Base-by-base conservation (phyloP, 2,329 filamentous ascomycete genomes). In the Trichoderma sp. region DNA sequence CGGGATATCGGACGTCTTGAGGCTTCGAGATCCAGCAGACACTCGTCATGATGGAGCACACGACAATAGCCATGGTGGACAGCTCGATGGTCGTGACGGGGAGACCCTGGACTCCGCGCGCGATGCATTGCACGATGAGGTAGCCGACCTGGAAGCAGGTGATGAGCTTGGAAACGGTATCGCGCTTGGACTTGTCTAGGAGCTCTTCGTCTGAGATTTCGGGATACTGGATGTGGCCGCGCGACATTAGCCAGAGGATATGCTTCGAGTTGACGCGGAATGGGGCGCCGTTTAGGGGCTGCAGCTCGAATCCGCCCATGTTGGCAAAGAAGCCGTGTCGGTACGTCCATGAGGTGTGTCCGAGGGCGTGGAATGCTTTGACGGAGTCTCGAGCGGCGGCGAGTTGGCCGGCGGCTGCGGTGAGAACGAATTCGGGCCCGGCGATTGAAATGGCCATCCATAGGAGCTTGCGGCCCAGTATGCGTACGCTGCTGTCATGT, bases 311-410 rank as follows among this genome's bases (percentile, higher is more conserved):
- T 3, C 65, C 65, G 18, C 65, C 65, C 65, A 68, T 33, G 27
- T 67, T 67, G 6, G 65, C 65, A 12, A 56, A 68, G 29, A 68
- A 68, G 45, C 65, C 65, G 45, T 68, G 41, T 16, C 65, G 65
- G 27, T 68, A 56, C 8, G 65, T 68, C 41, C 65, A 56, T 2
- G 65, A 68, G 0, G 29, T 68, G n/a, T 68, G 65, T 27, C 65
- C 65, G n/a, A 68, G 65, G n/a, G 65, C 29, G 8, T 68, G 65
- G 18, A 68, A 68, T 9, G 41, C 35, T 6, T 66, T 66, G 24
- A 66, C 65, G 29, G 27, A 68, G 41, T 68, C 65, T 24, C 45
- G n/a, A 16, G 65, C 65, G 9, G 45, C 45, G 29, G 45, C 45
- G n/a, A 56, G 45, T 33, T 68, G 45, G 16, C 45, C 45, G 6